Conservation (phyloP, 2,329 filamentous ascomycete species). For the Exophiala sideris region DNA sequence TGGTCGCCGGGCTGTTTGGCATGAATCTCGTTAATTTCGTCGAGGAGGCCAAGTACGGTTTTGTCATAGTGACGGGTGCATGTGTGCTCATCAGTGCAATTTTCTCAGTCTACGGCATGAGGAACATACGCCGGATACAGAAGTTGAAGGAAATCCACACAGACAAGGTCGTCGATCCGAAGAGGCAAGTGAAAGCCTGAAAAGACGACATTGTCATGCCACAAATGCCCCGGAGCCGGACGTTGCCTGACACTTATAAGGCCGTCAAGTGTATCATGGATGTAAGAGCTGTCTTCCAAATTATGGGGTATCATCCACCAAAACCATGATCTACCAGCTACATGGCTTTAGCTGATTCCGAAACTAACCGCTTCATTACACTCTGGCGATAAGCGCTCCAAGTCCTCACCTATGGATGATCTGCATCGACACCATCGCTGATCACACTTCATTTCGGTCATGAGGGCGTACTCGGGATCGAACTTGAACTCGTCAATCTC, state of each 20-base stretch:
- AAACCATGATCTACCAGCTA: too few species aligned
- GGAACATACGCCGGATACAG: conserved; percentile 28
- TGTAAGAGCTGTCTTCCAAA: too few species aligned
- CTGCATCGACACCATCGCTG: too few species aligned
- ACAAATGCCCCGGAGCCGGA: too few species aligned
- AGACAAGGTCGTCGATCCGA: background rate
- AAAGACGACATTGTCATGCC: too few species aligned
- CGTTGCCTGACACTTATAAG: too few species aligned
- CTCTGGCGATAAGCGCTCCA: too few species aligned
- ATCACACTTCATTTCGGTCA: background rate
- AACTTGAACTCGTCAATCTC: background rate
- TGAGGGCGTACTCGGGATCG: background rate
- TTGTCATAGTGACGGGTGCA: conserved; percentile 22
- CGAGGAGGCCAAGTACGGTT: conserved; percentile 35
- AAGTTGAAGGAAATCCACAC: conserved; percentile 20
- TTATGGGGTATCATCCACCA: too few species aligned
- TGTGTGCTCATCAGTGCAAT: conserved; percentile 28
- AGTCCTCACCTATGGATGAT: too few species aligned
- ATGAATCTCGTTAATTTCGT: conserved; percentile 40
- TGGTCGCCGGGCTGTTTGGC: conserved; percentile 37
- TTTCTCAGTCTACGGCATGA: conserved; percentile 30
- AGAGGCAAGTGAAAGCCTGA: background rate
- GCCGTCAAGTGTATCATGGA: too few species aligned
- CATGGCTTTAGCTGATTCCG: too few species aligned
- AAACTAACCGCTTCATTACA: too few species aligned